Conservation (phyloP, 2,329 filamentous ascomycete genomes). For the Ustulina deusta region DNA sequence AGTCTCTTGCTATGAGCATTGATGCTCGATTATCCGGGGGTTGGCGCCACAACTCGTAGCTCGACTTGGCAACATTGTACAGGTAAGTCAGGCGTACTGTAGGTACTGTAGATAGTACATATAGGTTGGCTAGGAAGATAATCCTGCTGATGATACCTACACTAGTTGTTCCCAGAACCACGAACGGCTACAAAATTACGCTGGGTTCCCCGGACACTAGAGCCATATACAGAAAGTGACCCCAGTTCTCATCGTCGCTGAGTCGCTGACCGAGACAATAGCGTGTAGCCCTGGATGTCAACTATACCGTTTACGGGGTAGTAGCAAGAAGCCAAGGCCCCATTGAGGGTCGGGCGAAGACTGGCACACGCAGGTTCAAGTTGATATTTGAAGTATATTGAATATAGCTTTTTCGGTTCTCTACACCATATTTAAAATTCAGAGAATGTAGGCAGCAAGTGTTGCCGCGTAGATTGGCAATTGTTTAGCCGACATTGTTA, state of each 20-base stretch:
- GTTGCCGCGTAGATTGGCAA: no score
- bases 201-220: no score
- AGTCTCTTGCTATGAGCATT: not conserved
- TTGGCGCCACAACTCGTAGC: slow-evolving; percentile 1
- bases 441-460: no score
- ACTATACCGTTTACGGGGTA: slow-evolving; percentile 3
- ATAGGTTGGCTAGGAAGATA: no score
- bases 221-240: not conserved
- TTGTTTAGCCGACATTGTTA: not conserved
- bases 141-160: no score
- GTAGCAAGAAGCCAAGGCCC: slow-evolving; percentile 1
- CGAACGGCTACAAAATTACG: no score
- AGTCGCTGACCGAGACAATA: slow-evolving; percentile 5
- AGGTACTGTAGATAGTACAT: no score
- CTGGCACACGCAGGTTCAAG: not conserved
- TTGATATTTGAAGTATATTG: slow-evolving; percentile 3
- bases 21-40: not conserved
- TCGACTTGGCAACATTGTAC: not conserved
- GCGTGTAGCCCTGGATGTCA: not conserved
- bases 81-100: no score
- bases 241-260: not conserved
- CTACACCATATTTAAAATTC: not conserved
- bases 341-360: no score
- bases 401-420: not conserved
- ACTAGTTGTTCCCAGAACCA: no score